Evolutionary conservation across 192 early-diverging fungal genomes (phyloP).

Genomic region (Lobosporangium transversale): DNA sequence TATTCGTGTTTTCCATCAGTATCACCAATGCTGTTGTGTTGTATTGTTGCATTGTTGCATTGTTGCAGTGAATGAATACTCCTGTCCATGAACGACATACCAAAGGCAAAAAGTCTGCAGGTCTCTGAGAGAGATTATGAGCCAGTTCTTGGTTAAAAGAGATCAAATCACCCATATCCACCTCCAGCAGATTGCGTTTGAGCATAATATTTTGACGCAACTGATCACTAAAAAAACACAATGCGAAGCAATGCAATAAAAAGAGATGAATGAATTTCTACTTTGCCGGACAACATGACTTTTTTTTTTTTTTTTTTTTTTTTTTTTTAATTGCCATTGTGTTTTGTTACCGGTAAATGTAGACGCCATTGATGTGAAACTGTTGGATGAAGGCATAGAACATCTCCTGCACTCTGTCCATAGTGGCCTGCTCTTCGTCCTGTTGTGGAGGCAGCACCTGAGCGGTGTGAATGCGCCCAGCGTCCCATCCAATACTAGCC

Average conservation of each 20-base stretch:
- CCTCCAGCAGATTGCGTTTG: constrained; percentile 82
- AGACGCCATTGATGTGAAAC: constrained; percentile 86
- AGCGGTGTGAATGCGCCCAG: constrained; percentile 78
- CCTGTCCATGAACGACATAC: no score
- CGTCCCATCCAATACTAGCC: constrained; percentile 82
- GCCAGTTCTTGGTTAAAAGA: constrained; percentile 87
- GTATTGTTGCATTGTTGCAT: no score
- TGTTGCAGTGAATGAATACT: no score
- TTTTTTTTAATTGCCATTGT: neutral
- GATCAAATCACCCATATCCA: constrained; percentile 88
- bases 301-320: no score
- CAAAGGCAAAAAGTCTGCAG: constrained; percentile 83
- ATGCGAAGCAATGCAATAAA: neutral
- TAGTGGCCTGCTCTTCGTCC: constrained; percentile 60
- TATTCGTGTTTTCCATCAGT: no score
- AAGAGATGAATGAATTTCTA: constrained; percentile 7
- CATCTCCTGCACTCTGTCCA: constrained; percentile 67
- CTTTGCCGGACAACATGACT: neutral
- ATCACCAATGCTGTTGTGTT: no score
- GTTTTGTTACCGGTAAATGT: constrained; percentile 89
- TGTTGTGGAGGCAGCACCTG: constrained; percentile 71
- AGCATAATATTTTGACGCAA: constrained; percentile 84
- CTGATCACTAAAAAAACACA: constrained; percentile 96
- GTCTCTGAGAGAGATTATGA: constrained; percentile 79
- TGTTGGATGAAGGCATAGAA: constrained; percentile 87